phyloP scores from a whole-genome alignment of 495 filamentous ascomycete species.

The Penicillium malachiteum region DNA sequence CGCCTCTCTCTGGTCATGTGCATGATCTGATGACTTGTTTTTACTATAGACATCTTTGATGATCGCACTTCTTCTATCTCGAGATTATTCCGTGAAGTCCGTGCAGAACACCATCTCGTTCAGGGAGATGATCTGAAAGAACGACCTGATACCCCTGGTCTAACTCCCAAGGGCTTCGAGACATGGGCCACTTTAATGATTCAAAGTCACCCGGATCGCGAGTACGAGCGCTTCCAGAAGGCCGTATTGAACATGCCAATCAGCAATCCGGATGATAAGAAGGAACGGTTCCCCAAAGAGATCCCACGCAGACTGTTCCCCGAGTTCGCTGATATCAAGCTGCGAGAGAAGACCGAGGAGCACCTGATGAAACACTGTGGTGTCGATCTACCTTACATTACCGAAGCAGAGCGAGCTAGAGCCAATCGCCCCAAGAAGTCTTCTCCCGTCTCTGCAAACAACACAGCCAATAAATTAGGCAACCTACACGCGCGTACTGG shows the following conservation, averaged over 20 bases:
- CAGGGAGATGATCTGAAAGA: slow-evolving; percentile 55
- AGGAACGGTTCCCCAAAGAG: slow-evolving; percentile 77
- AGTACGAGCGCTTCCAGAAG: slow-evolving; percentile 71
- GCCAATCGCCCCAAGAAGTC: slow-evolving; percentile 22
- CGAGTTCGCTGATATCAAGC: slow-evolving; percentile 31
- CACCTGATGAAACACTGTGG: slow-evolving; percentile 47
- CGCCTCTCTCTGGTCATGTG: background rate
- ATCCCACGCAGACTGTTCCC: slow-evolving; percentile 74
- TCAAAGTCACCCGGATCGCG: slow-evolving; percentile 72
- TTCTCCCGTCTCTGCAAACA: background rate
- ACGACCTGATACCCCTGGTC: slow-evolving; percentile 67
- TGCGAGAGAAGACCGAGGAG: slow-evolving; percentile 44
- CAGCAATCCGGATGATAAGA: slow-evolving; percentile 66
- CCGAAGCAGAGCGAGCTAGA: slow-evolving; percentile 38
- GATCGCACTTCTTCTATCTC: slow-evolving; percentile 59
- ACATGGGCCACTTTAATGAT: slow-evolving; percentile 74
- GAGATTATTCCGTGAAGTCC: slow-evolving; percentile 71
- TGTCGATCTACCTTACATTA: slow-evolving; percentile 47
- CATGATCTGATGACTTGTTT: background rate
- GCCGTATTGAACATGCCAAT: slow-evolving; percentile 75
- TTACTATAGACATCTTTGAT: slow-evolving; percentile 48
- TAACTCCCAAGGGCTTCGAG: slow-evolving; percentile 80
- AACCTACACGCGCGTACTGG: slow-evolving; percentile 16
- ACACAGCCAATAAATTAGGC: background rate
- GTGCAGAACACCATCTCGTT: slow-evolving; percentile 78